A percentile compares a stretch with the other conserved stretches of the same genome.
Evolutionary conservation across 192 early-diverging fungal genomes (phyloP).

Genomic region (Umbelopsis isabellina): DNA sequence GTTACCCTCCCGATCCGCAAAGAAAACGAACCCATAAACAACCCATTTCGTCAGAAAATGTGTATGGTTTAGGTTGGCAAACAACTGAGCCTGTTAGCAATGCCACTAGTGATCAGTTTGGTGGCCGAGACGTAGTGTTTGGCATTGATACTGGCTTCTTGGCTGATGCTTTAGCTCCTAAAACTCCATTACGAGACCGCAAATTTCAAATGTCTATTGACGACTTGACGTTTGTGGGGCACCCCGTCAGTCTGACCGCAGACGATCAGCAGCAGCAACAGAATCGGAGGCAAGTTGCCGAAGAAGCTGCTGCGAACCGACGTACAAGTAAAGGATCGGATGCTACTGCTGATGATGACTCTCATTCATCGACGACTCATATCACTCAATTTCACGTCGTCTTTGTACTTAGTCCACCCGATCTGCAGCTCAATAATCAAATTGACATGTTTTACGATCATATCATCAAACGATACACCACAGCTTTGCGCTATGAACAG

Average conservation of each 20-base stretch:
- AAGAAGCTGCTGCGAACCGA: background rate
- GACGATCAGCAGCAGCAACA: constrained; percentile 42
- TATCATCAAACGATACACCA: constrained; percentile 68
- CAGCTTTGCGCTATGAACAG: constrained; percentile 81
- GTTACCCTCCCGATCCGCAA: constrained; percentile 61
- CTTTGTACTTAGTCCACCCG: constrained; percentile 64
- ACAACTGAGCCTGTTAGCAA: background rate
- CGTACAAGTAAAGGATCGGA: constrained; percentile 25
- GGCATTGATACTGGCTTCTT: constrained; percentile 78
- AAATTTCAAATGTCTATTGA: constrained; percentile 89
- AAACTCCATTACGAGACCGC: constrained; percentile 74
- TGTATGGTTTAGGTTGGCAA: constrained; percentile 16
- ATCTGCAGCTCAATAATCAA: constrained; percentile 57
- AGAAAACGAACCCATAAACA: constrained; percentile 21
- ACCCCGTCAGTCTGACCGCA: constrained; percentile 69
- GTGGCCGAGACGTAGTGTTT: constrained; percentile 45
- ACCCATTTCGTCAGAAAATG: constrained; percentile 21
- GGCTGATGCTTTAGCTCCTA: constrained; percentile 88
- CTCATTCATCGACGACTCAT: constrained; percentile 37
- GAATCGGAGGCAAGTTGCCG: constrained; percentile 33
- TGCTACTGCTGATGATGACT: constrained; percentile 18
- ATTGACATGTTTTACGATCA: constrained; percentile 73
- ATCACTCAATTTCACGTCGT: constrained; percentile 84
- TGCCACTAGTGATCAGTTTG: constrained; percentile 12
- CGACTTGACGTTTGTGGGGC: constrained; percentile 83